Evolutionary conservation across 768 basidiomycete species (phyloP).

Genomic region (Coprinopsis sp.): DNA sequence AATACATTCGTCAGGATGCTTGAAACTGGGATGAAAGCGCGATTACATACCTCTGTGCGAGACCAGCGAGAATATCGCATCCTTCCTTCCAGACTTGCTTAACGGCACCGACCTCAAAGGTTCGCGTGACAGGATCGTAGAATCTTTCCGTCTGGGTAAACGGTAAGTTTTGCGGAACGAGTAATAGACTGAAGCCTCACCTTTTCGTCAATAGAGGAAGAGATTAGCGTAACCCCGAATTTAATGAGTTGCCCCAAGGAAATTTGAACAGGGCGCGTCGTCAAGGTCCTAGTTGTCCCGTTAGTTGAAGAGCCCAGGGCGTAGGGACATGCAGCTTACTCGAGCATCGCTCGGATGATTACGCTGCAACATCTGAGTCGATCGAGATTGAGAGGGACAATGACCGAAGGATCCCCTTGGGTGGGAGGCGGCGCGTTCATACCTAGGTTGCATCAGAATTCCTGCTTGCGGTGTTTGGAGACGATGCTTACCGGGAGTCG

Average conservation of each 20-base stretch:
- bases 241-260: conserved; percentile 61
- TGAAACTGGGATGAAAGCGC: background rate
- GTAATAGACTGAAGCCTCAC: conserved; percentile 17
- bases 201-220: conserved; percentile 44
- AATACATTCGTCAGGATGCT: background rate
- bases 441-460: too few species aligned
- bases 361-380: conserved; percentile 50
- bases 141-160: conserved; percentile 40
- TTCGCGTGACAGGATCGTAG: conserved; percentile 45
- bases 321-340: conserved; percentile 30
- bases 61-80: conserved; percentile 44
- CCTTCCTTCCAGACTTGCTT: conserved; percentile 51
- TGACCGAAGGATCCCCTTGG: conserved; percentile 39
- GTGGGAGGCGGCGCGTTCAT: background rate
- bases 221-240: conserved; percentile 47
- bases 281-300: conserved; percentile 46
- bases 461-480: too few species aligned
- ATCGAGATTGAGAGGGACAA: conserved; percentile 55
- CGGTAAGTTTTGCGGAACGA: conserved; percentile 6
- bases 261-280: conserved; percentile 59
- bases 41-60: conserved; percentile 45
- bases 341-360: conserved; percentile 51
- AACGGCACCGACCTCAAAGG: conserved; percentile 50
- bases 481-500: conserved; percentile 34
- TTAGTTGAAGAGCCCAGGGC: conserved; percentile 1